Conservation (phyloP, 352 stramenopile genomes). For the Pythium pyrilobum region DNA sequence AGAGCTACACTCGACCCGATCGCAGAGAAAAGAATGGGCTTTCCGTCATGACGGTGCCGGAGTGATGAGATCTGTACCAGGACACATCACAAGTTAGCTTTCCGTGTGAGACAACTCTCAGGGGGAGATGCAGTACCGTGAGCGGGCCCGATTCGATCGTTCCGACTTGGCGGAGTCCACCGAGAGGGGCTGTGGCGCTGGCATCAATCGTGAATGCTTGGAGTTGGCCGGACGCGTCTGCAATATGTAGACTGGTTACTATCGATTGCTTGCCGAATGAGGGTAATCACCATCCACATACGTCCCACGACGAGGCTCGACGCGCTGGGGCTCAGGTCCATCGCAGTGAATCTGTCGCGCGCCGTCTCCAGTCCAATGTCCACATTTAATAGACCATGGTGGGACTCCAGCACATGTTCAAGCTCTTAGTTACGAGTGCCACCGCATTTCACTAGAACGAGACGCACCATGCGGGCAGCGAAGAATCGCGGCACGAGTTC, state of each 20-base stretch:
- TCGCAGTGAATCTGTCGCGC: slow-evolving; percentile 4
- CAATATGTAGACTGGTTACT: not conserved
- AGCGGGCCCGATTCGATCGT: too few relatives aligned
- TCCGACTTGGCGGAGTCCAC: not conserved
- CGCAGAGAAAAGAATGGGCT: too few relatives aligned
- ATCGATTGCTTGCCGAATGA: not conserved
- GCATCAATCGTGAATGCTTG: slow-evolving; percentile 1
- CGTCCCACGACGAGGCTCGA: slow-evolving; percentile 6
- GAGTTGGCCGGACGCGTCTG: slow-evolving; percentile 6
- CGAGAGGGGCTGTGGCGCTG: not conserved
- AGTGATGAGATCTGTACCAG: too few relatives aligned
- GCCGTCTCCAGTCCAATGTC: not conserved
- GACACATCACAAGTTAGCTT: too few relatives aligned
- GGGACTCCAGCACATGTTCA: not conserved
- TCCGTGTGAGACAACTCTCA: too few relatives aligned
- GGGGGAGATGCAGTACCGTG: too few relatives aligned
- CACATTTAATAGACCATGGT: not conserved
- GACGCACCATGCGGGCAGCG: not conserved
- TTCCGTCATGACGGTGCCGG: too few relatives aligned
- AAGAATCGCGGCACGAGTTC: slow-evolving; percentile 1
- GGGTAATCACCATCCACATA: slow-evolving; percentile 1
- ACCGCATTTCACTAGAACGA: not conserved
- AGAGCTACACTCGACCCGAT: not conserved
- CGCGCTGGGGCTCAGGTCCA: slow-evolving; percentile 1
- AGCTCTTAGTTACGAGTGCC: not conserved